Evolutionary conservation across 306 rosid genomes (phyloP).

Genomic region (Casuarina glauca): DNA sequence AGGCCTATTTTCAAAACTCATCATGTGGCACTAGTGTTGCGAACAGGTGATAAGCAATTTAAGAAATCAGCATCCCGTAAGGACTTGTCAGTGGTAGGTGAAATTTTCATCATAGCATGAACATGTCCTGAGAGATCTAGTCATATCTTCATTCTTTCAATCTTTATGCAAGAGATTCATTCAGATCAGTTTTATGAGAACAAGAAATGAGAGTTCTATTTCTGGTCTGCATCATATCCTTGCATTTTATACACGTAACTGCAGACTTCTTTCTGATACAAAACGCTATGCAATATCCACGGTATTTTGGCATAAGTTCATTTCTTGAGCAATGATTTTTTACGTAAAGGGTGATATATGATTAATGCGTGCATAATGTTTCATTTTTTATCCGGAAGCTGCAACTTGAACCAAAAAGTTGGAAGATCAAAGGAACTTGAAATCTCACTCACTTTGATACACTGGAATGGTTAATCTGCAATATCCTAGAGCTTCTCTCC

Average conservation of each 20-base stretch:
- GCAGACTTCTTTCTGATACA: background rate
- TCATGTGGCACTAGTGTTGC: background rate
- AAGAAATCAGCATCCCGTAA: background rate
- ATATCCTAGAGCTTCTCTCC: conserved; percentile 79
- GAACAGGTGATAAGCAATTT: background rate
- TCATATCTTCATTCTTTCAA: background rate
- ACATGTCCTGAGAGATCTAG: background rate
- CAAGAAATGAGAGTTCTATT: background rate
- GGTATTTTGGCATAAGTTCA: background rate
- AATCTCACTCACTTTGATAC: conserved; percentile 64
- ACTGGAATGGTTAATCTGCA: conserved; percentile 86
- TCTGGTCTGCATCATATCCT: background rate
- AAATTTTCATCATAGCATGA: background rate
- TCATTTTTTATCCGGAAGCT: conserved; percentile 17
- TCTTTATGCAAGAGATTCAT: background rate
- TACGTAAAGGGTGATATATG: conserved; percentile 15
- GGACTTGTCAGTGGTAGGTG: background rate
- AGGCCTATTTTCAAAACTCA: conserved; percentile 4
- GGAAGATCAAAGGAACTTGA: conserved; percentile 13
- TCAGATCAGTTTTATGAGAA: background rate
- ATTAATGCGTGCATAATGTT: background rate
- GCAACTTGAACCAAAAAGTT: conserved; percentile 15
- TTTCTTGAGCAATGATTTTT: background rate
- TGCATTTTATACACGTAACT: background rate
- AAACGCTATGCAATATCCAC: background rate